Percentiles rank a stretch among this genome's conserved stretches.
These are phyloP conservation scores for Ustilago sp. DNA, from an alignment of 1,284 basidiomycete genomes.

Conservation along the genomic window DNA sequence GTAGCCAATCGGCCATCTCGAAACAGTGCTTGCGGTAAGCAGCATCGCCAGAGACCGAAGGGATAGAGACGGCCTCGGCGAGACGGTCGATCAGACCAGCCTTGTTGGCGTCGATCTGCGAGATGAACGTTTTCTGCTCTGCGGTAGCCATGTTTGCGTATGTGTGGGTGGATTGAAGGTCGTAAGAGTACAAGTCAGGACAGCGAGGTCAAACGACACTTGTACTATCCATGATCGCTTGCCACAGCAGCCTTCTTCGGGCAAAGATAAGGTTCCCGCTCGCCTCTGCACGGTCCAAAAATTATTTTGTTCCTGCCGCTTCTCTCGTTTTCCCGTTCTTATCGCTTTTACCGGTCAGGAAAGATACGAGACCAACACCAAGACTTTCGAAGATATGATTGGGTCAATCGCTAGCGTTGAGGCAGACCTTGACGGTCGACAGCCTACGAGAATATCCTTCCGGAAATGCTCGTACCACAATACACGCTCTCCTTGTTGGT, in stretches of 20 bases:
- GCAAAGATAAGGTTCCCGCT: conserved; percentile 18
- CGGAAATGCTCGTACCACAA: no score
- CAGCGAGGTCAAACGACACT: background rate
- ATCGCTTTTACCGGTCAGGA: conserved; percentile 14
- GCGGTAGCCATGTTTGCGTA: conserved; percentile 41
- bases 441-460: background rate
- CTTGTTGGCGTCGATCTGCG: conserved; percentile 67
- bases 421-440: no score
- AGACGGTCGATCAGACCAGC: conserved; percentile 60
- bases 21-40: conserved; percentile 65
- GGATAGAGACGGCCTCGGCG: conserved; percentile 66
- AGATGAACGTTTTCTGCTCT: conserved; percentile 58
- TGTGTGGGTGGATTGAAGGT: conserved; percentile 3
- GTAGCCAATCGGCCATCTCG: conserved; percentile 68
- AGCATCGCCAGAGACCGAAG: conserved; percentile 67
- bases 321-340: conserved; percentile 1
- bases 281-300: conserved; percentile 17
- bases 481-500: background rate
- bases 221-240: background rate
- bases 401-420: background rate
- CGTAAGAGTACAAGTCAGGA: background rate
- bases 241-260: background rate
- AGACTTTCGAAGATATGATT: conserved; percentile 2
- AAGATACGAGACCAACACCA: conserved; percentile 6
- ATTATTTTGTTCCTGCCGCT: conserved; percentile 4